phyloP scores from a whole-genome alignment of 2,329 filamentous ascomycete species.

The Cladophialophora yegresii region DNA sequence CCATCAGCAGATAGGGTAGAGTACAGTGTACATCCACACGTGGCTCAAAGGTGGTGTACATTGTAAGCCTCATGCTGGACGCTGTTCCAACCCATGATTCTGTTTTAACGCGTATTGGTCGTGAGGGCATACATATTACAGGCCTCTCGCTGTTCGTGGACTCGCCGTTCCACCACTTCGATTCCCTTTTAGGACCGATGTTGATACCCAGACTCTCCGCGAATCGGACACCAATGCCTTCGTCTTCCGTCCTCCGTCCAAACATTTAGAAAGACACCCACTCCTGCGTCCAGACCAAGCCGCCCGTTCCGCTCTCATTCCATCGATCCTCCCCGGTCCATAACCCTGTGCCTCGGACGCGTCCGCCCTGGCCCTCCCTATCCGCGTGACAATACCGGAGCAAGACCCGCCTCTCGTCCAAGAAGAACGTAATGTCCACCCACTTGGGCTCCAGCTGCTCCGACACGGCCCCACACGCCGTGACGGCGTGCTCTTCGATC shows the following conservation, averaged over 20 bases:
- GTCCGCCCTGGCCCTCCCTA: conserved; percentile 22
- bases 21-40: too few relatives aligned
- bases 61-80: too few relatives aligned
- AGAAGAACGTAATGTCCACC: conserved; percentile 35
- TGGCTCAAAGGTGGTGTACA: too few relatives aligned
- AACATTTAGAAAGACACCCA: conserved; percentile 29
- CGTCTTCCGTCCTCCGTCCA: neutral
- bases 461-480: conserved; percentile 19
- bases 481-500: conserved; percentile 36
- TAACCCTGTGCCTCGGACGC: conserved; percentile 25
- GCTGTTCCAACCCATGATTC: too few relatives aligned
- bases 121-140: too few relatives aligned
- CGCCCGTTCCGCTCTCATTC: conserved; percentile 29
- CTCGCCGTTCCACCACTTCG: too few relatives aligned
- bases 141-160: too few relatives aligned
- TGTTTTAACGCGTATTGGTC: too few relatives aligned
- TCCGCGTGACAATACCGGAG: conserved; percentile 34
- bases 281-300: conserved; percentile 36
- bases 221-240: too few relatives aligned
- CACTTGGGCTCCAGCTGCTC: conserved; percentile 33
- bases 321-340: conserved; percentile 16
- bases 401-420: conserved; percentile 33
- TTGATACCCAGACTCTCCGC: too few relatives aligned
- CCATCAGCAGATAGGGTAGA: neutral
- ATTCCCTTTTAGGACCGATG: too few relatives aligned